phyloP scores from a whole-genome alignment of 257 asterid species.

The Scutellaria minor region DNA sequence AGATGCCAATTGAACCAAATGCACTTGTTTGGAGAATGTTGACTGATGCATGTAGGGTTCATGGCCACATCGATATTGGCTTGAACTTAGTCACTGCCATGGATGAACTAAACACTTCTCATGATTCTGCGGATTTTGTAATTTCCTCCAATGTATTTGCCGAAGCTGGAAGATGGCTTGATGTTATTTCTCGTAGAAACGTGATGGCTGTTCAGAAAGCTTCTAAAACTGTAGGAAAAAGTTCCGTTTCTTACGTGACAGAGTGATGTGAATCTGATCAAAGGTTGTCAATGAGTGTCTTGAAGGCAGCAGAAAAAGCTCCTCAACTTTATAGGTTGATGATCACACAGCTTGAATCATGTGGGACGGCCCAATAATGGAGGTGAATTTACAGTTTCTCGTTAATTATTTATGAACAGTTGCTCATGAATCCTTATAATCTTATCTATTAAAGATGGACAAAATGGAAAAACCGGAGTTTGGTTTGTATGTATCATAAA shows the following conservation, averaged over 20 bases:
- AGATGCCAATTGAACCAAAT: slow-evolving; percentile 44
- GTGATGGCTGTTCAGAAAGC: slow-evolving; percentile 35
- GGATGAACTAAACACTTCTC: slow-evolving; percentile 25
- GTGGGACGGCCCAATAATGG: too few species aligned
- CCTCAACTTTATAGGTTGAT: not conserved
- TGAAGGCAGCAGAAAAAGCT: not conserved
- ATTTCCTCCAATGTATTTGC: slow-evolving; percentile 46
- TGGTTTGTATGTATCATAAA: not conserved
- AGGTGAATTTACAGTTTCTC: too few species aligned
- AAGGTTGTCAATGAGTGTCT: slow-evolving; percentile 8
- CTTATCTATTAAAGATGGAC: not conserved
- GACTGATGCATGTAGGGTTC: slow-evolving; percentile 48
- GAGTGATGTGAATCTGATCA: slow-evolving; percentile 19
- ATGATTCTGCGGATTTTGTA: slow-evolving; percentile 41
- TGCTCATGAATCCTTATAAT: not conserved
- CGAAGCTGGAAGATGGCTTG: slow-evolving; percentile 53
- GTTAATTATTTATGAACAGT: too few species aligned
- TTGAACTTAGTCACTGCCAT: slow-evolving; percentile 33
- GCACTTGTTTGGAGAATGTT: slow-evolving; percentile 55
- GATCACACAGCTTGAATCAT: too few species aligned
- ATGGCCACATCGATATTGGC: slow-evolving; percentile 40
- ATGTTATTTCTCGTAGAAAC: slow-evolving; percentile 44
- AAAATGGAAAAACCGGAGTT: not conserved
- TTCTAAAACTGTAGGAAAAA: slow-evolving; percentile 43
- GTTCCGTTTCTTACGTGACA: slow-evolving; percentile 33